phyloP scores from a whole-genome alignment of 495 filamentous ascomycete genomes.

The Aspergillus nanangensis region DNA sequence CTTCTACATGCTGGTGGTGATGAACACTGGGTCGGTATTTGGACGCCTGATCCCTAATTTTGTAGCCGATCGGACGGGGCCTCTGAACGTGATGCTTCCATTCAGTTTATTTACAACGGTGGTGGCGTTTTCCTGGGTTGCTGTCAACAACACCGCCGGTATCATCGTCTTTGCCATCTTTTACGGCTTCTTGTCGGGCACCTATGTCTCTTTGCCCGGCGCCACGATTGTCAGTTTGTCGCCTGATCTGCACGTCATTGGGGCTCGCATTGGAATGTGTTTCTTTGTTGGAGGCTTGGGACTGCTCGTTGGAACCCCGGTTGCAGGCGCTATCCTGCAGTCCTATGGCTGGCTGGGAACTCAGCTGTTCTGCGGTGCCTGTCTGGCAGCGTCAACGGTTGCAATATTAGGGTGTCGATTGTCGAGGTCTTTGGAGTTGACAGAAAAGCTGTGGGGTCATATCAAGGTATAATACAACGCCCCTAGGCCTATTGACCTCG shows the following conservation, averaged over 20 bases:
- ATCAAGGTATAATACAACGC: too few relatives aligned
- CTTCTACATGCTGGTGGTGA: slow-evolving; percentile 2
- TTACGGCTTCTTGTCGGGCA: background rate
- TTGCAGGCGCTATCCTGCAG: background rate
- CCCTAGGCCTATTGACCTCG: too few relatives aligned
- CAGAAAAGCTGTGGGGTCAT: too few relatives aligned
- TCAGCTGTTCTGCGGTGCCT: too few relatives aligned
- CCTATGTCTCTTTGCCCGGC: background rate
- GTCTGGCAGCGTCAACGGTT: too few relatives aligned
- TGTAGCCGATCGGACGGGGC: background rate
- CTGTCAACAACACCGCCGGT: background rate
- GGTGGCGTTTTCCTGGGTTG: background rate
- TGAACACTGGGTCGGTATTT: background rate
- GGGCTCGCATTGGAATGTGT: background rate
- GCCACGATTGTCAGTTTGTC: background rate
- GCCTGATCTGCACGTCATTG: background rate
- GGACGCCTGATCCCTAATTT: background rate
- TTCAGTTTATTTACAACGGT: background rate
- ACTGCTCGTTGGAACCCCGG: background rate
- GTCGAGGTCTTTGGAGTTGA: too few relatives aligned
- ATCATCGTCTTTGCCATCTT: background rate
- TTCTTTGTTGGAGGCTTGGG: background rate
- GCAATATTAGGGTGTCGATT: too few relatives aligned
- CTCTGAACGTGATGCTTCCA: background rate
- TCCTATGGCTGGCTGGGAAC: too few relatives aligned